Base-by-base conservation (phyloP, 2,329 filamentous ascomycete species). In the Fusarium luffae region DNA sequence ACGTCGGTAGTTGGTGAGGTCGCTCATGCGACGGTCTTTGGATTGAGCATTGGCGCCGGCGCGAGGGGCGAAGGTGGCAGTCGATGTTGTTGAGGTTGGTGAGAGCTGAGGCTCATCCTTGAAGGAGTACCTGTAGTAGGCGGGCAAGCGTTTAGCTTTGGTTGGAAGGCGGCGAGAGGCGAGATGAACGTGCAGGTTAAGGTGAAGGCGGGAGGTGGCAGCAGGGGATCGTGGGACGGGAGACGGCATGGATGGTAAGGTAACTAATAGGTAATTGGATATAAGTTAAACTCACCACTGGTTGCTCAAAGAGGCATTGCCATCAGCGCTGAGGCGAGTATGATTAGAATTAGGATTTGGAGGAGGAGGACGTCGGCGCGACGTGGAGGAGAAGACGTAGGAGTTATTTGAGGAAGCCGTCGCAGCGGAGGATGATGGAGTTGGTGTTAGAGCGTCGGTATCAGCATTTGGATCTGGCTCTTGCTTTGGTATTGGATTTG, bases 1-100 rank as follows among this genome's bases (percentile, higher is more conserved):
- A 81, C 90, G 91, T 75, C 90, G 89, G 77, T 93, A 91, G 77
- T 91, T 90, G 77, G 84, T 84, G 73, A 92, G 85, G 76, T 91
- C 89, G 81, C 84, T 86, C 76, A 86, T 79, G 71, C 85, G 83
- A 74, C 84, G 86, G 69, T 87, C 87, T 78, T 82, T 80, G 64
- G 82, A 82, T 63, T 80, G 54, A 81, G 82, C 72, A 84, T 70
- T 70, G 70, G 70, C 77, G 66, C 80, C 78, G 72, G 80, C 76
- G 76, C 82, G 82, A 71, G 81, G 77, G 66, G 80, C 80, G 68
- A 80, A 78, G 41, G 80, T 80, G 57, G 82, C 82, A 37, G 84
- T 82, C 59, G 80, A 78, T 51, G 85, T 80, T 57, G 82, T 82
- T 37, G 84, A 83, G 63, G 81, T 79, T 50, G 85, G 85, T 66